phyloP scores from a whole-genome alignment of 257 asterid genomes.

The Leonotis leonurus region DNA sequence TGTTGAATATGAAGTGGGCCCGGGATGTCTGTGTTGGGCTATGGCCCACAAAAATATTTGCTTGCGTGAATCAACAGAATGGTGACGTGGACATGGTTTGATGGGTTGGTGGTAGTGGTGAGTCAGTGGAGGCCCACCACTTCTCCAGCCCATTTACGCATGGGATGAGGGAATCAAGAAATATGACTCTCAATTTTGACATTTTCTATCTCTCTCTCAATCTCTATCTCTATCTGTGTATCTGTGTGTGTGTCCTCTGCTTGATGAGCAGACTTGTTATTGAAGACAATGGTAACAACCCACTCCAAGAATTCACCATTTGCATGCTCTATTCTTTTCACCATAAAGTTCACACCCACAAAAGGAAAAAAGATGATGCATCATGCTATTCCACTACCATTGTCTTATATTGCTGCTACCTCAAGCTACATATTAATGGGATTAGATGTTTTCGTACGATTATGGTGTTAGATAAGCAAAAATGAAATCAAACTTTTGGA shows the following conservation, averaged over 20 bases:
- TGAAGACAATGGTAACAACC: constrained; percentile 12
- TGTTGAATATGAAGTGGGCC: constrained; percentile 36
- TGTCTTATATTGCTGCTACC: background rate
- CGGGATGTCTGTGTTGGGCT: constrained; percentile 13
- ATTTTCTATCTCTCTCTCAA: background rate
- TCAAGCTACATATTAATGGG: too few species aligned
- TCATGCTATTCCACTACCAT: constrained; percentile 3
- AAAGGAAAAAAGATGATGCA: constrained; percentile 14
- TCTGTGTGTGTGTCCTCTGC: too few species aligned
- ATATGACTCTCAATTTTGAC: background rate
- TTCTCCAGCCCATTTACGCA: constrained; percentile 37
- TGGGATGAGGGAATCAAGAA: background rate
- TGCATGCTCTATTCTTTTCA: constrained; percentile 41
- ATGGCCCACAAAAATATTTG: constrained; percentile 30
- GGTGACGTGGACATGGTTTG: constrained; percentile 50
- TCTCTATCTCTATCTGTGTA: constrained; percentile 10
- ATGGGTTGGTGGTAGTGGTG: constrained; percentile 72
- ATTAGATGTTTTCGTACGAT: background rate
- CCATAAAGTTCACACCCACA: constrained; percentile 24
- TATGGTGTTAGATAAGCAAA: background rate
- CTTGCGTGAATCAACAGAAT: constrained; percentile 46
- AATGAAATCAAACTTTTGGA: background rate
- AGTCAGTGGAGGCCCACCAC: constrained; percentile 44
- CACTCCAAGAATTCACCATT: background rate
- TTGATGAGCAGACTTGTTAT: constrained; percentile 33